phyloP scores from a whole-genome alignment of 768 basidiomycete species.

The Russula virescens region DNA sequence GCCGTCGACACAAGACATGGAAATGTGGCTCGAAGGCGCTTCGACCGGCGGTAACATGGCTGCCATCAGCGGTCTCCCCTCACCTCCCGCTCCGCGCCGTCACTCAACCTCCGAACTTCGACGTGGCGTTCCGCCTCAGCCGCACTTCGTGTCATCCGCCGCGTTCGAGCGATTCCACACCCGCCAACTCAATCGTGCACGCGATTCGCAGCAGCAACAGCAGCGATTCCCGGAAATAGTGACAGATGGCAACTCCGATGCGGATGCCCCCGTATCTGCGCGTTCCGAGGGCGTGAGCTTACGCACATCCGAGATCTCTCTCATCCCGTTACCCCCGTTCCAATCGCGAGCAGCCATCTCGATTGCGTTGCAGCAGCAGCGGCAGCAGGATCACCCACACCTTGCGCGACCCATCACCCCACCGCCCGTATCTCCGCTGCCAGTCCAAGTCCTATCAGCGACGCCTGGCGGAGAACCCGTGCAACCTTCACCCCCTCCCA shows the following conservation, averaged over 20 bases:
- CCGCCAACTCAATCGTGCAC: conserved; percentile 11
- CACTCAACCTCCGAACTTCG: conserved; percentile 17
- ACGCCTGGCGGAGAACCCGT: conserved; percentile 5
- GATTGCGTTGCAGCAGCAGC: neutral
- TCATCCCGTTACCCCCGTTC: conserved; percentile 22
- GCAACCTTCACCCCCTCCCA: conserved; percentile 23
- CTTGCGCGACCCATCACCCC: conserved; percentile 9
- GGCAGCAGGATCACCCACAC: neutral
- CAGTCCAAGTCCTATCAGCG: neutral
- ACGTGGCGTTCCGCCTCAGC: neutral
- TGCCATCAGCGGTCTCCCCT: conserved; percentile 2
- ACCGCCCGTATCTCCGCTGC: neutral
- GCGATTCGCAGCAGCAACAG: neutral
- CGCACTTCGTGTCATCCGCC: neutral
- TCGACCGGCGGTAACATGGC: neutral
- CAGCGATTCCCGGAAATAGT: neutral
- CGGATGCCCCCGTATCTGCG: neutral
- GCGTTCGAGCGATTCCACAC: conserved; percentile 15
- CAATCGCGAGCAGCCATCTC: conserved; percentile 8
- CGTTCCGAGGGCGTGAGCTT: conserved; percentile 12
- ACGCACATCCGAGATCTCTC: conserved; percentile 23
- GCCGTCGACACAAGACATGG: conserved; percentile 4
- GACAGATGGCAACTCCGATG: conserved; percentile 8
- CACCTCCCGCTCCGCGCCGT: conserved; percentile 8
- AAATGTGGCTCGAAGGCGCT: conserved; percentile 11